Base-by-base conservation (phyloP, 2,329 filamentous ascomycete genomes). In the Hypoxylon sp. region DNA sequence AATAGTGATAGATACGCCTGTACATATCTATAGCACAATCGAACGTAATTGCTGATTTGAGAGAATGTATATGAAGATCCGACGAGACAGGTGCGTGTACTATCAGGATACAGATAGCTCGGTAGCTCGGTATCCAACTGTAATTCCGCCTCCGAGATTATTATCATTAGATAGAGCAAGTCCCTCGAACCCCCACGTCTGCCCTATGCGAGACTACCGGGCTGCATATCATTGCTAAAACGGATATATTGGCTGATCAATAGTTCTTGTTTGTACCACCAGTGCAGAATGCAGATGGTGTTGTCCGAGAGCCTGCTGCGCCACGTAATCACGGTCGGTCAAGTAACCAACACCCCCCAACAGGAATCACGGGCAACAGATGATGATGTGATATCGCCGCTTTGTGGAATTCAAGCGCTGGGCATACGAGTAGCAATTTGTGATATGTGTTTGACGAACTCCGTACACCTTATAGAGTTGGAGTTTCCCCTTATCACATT, bases 151-250 rank as follows among this genome's bases (percentile, higher is more conserved):
- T 40, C 17, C 51, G 56, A 46, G 20, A 51, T 59, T 59, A 59
- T 64, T 42, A 64, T 64, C 56, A 61, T 56, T 61, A 64, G 55
- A 66, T 61, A 66, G 55, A 64, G 44, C 55, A 57, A 6, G 46
- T 20, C 40, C 58, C 42, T 51, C 49, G 35, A 50, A 31, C 50
- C 64, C 61, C 57, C 51, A 58, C 62, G 51, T 37, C 48, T 20
- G 51, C 55, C 51, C 54, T 62, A 62, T 57, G 57, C 55, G 22
- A 42, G 30, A 31, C 53, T 40, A 13, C 7, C 17, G 46, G 20
- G 30, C 27, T 59, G 56, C 61, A 33, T 40, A 68, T 71, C 62
- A 51, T 51, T 68, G 11, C 55, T 62, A 7, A 64, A 66, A 61
- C 7, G 31, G 48, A 61, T 59, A 53, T n/a, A 66, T 61, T 66